phyloP scores from a whole-genome alignment of 495 filamentous ascomycete genomes.

The Tirmania nivea region DNA sequence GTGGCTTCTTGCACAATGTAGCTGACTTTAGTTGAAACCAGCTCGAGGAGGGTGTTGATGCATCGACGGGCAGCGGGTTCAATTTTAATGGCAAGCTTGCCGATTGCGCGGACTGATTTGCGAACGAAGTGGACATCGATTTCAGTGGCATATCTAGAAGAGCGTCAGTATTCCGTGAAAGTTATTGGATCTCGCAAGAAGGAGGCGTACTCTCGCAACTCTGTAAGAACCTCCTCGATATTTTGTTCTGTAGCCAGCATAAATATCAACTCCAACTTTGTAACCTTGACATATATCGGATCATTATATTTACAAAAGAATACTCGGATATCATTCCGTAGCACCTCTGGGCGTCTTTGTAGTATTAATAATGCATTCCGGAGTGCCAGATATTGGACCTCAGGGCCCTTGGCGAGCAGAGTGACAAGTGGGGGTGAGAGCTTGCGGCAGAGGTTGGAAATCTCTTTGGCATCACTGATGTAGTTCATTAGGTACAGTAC shows the following conservation, averaged over 20 bases:
- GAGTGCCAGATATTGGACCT: slow-evolving; percentile 90
- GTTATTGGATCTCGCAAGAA: neutral
- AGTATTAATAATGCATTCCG: slow-evolving; percentile 87
- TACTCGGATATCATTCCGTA: slow-evolving; percentile 89
- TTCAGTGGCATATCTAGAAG: slow-evolving; percentile 63
- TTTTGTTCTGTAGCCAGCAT: slow-evolving; percentile 96
- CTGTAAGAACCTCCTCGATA: slow-evolving; percentile 84
- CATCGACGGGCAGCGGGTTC: slow-evolving; percentile 76
- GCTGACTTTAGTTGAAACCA: slow-evolving; percentile 95
- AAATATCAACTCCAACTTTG: slow-evolving; percentile 95
- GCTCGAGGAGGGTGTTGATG: slow-evolving; percentile 77
- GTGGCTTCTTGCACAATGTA: slow-evolving; percentile 99
- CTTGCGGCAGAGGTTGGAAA: slow-evolving; percentile 72
- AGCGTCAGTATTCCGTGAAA: slow-evolving; percentile 1
- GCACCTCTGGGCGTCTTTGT: slow-evolving; percentile 77
- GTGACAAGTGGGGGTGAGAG: slow-evolving; percentile 90
- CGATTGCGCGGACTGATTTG: slow-evolving; percentile 92
- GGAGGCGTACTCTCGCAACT: slow-evolving; percentile 57
- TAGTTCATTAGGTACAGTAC: slow-evolving; percentile 99
- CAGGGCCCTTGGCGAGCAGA: slow-evolving; percentile 81
- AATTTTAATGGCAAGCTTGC: slow-evolving; percentile 97
- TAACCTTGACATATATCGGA: slow-evolving; percentile 98
- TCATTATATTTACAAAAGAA: slow-evolving; percentile 99
- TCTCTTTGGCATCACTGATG: slow-evolving; percentile 80
- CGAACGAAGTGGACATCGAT: slow-evolving; percentile 98